These are phyloP conservation scores for Chrysanthemum lavandulifolium DNA, from an alignment of 129 eudicot genomes.

Conservation along the genomic window DNA sequence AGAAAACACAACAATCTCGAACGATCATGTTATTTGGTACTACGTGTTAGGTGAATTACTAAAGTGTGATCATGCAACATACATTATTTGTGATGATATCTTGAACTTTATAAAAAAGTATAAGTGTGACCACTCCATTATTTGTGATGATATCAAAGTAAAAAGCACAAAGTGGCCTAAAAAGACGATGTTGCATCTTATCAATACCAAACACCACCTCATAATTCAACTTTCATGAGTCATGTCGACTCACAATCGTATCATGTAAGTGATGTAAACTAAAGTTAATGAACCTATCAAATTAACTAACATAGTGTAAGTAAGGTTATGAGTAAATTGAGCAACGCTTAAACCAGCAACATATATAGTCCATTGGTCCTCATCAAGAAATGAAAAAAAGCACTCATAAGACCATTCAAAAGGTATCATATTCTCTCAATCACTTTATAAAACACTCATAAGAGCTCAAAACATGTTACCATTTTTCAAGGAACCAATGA, in stretches of 20 bases:
- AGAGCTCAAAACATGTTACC: not conserved
- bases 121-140: slow-evolving; percentile 14
- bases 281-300: not conserved
- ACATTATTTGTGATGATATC: not conserved
- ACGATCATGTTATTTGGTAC: not conserved
- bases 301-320: not conserved
- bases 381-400: not conserved
- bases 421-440: slow-evolving; percentile 32
- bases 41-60: not conserved
- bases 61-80: not conserved
- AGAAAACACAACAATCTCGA: not conserved
- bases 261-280: not conserved
- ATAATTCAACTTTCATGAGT: not conserved
- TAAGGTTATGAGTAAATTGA: not conserved
- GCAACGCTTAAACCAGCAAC: not conserved
- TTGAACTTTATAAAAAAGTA: slow-evolving; percentile 3
- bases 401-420: slow-evolving; percentile 16
- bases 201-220: slow-evolving; percentile 29
- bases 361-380: not conserved
- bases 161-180: slow-evolving; percentile 16
- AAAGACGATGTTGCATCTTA: slow-evolving; percentile 1
- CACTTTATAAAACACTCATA: slow-evolving; percentile 1
- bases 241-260: not conserved
- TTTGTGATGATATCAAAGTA: slow-evolving; percentile 1
- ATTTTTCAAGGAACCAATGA: not conserved